Base-by-base conservation (phyloP, 371 early-diverging fungal species). In the Actinomortierella wolfii region DNA sequence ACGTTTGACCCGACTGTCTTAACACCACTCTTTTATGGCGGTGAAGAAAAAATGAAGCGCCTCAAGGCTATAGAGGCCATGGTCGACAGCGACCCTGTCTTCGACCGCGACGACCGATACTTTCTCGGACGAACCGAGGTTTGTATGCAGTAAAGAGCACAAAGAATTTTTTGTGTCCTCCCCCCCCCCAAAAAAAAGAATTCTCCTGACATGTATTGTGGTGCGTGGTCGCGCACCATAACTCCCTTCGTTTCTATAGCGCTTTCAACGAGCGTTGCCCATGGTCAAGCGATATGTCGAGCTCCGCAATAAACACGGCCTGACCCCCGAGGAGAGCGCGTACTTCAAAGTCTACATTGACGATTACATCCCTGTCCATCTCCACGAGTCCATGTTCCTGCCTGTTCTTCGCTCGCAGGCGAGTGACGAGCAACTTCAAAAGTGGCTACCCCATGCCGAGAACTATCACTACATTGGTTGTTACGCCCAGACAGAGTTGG, bases 381-480 rank as follows among this genome's bases (percentile, higher is more conserved):
- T 70, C 9, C 74, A 78, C n/a, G 25, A 29, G 45, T 17, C 79
- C 28, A 87, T 89, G 89, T 89, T 89, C 67, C 68, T 85, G 40
- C 88, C 87, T 2, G 82, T 83, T 2, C 73, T 90, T 41, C 67
- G 77, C 50, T 68, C 78, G 23, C 89, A 89, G 60, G 83, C 80
- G 15, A 81, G 80, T 9, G 79, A 79, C 25, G 89, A 88, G 66
- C 89, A 90, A 66, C 71, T 77, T 55, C 78, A 79, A 59, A 57
- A 78, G 58, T 89, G 86, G 78, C 73, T 83, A 25, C 76, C 80
- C 52, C 79, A 78, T 0, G 88, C 86, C 53, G 76, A 77, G 39
- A 76, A 81, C 54, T 85, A 77, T 63, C 78, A 81, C 51, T 84
- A 86, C 51, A 81, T 90, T 34, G 89, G 89, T 49, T 89, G 87